Base-by-base conservation (phyloP, 768 basidiomycete species). In the Suillus plorans region DNA sequence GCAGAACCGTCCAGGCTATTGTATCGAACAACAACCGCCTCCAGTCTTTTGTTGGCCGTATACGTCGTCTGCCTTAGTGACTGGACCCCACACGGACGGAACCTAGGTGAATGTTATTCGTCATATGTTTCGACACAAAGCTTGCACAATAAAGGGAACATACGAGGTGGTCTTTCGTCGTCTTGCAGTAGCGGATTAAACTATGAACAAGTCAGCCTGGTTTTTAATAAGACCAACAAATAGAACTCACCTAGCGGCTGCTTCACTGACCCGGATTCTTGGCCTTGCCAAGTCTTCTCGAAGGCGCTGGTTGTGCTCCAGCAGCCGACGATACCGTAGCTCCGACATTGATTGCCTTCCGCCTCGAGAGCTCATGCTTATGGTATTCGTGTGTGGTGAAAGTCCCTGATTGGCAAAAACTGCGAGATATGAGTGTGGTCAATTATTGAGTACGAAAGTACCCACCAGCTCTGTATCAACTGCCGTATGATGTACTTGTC, bases 71-170 rank as follows among this genome's bases (percentile, higher is more conserved):
- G 87, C 87, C 73, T 91, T 92, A 68, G 87, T 88, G n/a, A 97
- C 89, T 28, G 93, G 90, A 12, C 97, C 97, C 97, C 97, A 99
- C 1, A 99, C 94, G 22, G 92, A 95, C 31, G 96, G 95, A 58
- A 97, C 90, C 91, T 95, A 72, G 28, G 70, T 36, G 61, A 60
- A 50, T 28, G 18, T 42, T 67, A 44, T 68, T 72, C 60, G 72
- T 71, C 42, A 65, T 68, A 20, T 1, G 10, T 59, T 31, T 42
- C 58, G 42, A 31, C 39, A 12, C 41, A 42, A 41, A 42, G 42
- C 5, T 25, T 18, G 18, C 10, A 42, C 3, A 47, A 61, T 2
- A 7, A 56, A 66, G 42, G 37, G 34, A 41, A 79, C 84, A 70
- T 65, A 88, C 87, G 59, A 90, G 84, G 68, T 86, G 85, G 72